These are phyloP conservation scores for Lipomyces kockii DNA, from an alignment of 805 yeast species.

Conservation along the genomic window DNA sequence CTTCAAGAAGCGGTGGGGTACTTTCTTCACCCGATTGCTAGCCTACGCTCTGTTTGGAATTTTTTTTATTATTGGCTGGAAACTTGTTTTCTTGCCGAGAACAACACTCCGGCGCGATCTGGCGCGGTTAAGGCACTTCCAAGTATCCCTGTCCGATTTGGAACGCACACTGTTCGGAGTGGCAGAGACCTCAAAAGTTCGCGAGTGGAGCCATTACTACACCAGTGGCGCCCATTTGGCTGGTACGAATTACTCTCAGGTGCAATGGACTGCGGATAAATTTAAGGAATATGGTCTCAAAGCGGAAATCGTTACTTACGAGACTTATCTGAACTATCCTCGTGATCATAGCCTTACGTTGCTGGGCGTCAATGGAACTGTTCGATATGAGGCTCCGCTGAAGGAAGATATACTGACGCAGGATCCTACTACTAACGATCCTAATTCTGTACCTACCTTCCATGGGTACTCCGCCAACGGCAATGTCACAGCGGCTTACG, in stretches of 20 bases:
- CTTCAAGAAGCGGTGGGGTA: slow-evolving; percentile 35
- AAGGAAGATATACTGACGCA: slow-evolving; percentile 58
- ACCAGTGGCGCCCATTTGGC: slow-evolving; percentile 45
- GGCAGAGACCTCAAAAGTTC: slow-evolving; percentile 47
- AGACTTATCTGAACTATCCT: slow-evolving; percentile 69
- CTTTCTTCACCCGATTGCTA: slow-evolving; percentile 47
- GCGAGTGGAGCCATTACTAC: slow-evolving; percentile 56
- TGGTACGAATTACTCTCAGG: slow-evolving; percentile 48
- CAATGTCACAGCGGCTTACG: slow-evolving; percentile 66
- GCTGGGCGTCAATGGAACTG: slow-evolving; percentile 43
- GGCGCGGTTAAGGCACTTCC: slow-evolving; percentile 70
- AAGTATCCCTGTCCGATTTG: slow-evolving; percentile 68
- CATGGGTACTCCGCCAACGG: slow-evolving; percentile 79
- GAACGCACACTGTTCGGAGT: slow-evolving; percentile 61
- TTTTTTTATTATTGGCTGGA: slow-evolving; percentile 58
- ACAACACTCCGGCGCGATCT: slow-evolving; percentile 83
- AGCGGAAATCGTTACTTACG: slow-evolving; percentile 59
- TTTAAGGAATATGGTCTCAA: slow-evolving; percentile 65
- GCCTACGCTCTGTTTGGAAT: slow-evolving; percentile 56
- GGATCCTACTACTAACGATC: slow-evolving; percentile 55
- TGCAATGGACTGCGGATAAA: slow-evolving; percentile 61
- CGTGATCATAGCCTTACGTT: slow-evolving; percentile 57
- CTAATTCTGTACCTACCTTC: slow-evolving; percentile 67
- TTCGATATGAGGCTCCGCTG: slow-evolving; percentile 58
- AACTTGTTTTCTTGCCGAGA: slow-evolving; percentile 77